Percentiles rank a stretch among this genome's conserved stretches.
These are phyloP conservation scores for Aspergillus pseudoviridinutans DNA, from an alignment of 2,329 filamentous ascomycete species.

Conservation along the genomic window DNA sequence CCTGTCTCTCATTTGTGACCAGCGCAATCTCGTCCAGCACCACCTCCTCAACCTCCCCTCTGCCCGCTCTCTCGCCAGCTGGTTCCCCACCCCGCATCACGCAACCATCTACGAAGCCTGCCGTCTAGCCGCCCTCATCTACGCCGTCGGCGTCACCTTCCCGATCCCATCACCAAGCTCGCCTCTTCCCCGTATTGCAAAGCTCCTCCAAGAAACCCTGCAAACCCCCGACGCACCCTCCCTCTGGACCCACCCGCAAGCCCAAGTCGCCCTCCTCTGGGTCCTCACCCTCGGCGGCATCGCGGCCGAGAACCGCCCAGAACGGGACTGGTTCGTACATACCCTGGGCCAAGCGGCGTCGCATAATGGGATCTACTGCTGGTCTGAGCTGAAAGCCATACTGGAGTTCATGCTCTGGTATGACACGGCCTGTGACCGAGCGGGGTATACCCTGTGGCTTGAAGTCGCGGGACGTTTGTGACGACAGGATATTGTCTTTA, in stretches of 20 bases:
- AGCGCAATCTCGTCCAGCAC: conserved; percentile 39
- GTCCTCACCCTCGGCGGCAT: conserved; percentile 36
- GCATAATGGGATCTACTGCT: conserved; percentile 19
- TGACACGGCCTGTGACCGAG: conserved; percentile 30
- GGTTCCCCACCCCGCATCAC: conserved; percentile 17
- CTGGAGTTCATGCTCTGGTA: conserved; percentile 33
- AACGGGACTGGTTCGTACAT: conserved; percentile 32
- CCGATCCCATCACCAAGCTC: conserved; percentile 37
- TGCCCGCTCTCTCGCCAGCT: conserved; percentile 15
- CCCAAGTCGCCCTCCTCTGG: conserved; percentile 32
- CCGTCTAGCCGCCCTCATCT: conserved; percentile 34
- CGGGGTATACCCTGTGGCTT: conserved; percentile 26
- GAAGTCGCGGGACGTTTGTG: conserved; percentile 14
- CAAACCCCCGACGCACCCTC: conserved; percentile 14
- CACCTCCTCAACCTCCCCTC: conserved; percentile 30
- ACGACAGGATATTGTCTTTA: neutral
- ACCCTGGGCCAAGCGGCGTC: conserved; percentile 20
- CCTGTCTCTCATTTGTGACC: conserved; percentile 28
- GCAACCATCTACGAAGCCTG: conserved; percentile 31
- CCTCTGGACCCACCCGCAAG: conserved; percentile 24
- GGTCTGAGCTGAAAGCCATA: conserved; percentile 21
- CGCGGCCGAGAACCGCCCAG: conserved; percentile 27
- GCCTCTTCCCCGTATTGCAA: conserved; percentile 29
- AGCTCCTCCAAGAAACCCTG: conserved; percentile 24
- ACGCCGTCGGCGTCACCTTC: conserved; percentile 37